Evolutionary conservation across 345 rosid genomes (phyloP), one percentile per base, ranked within the genome.

Genomic region (Reutealis trisperma): DNA sequence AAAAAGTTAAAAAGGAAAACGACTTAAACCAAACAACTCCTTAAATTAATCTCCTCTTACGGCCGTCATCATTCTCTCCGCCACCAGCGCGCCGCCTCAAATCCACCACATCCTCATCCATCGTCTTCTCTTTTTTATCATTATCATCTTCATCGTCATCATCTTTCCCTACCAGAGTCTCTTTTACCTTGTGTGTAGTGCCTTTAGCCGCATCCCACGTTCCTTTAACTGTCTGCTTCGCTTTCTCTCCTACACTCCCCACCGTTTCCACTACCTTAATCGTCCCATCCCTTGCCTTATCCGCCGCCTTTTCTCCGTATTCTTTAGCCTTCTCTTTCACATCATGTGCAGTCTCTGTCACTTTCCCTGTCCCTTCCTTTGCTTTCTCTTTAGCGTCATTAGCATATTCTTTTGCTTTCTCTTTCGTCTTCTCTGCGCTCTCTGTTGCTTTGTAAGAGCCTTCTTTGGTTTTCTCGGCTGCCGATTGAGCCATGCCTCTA

Each of bases 101-200:
- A 24, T 80, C 77, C 68, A 2, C 27, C 62, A 27, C 76, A 63
- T 80, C 83, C 25, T 59, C 78, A 44, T 79, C 82, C 67, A 67
- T 58, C 7, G 16, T 52, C 75, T 75, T 60, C 79, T 45, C 63
- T 44, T 22, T 11, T 44, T 49, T 24, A 8, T 63, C 71, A 18
- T 65, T 66, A 19, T 73, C 69, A 30, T 19, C 75, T 0, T 77
- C 75, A 25, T 67, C 77, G 55, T 83, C 75, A 0, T 77, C 75
- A 25, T 67, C 77, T 60, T 83, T 81, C 10, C 88, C 88, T 0
- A 79, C 85, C 25, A 79, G 81, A 1, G 83, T 84, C 82, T 87
- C 87, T 75, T 82, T 85, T 8, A 82, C 82, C 86, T 85, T 87
- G 65, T 81, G 77, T 1, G 83, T 69, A 2, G 86, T 78, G 2